Evolutionary conservation across 176 grass and related monocot species (phyloP).

Genomic region (Triticum monococcum): DNA sequence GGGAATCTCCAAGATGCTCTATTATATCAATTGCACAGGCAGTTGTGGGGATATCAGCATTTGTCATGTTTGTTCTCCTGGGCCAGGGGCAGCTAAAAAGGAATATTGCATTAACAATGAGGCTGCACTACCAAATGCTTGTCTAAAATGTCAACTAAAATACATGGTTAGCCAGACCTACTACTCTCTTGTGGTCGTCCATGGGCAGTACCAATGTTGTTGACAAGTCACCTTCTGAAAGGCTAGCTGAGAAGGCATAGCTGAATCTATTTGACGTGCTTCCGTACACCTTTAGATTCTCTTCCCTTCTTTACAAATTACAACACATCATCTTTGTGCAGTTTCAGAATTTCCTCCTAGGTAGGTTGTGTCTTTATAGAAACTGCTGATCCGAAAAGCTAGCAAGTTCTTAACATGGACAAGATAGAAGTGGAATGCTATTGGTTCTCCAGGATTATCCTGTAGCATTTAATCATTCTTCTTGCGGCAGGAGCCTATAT

Average conservation of each 20-base stretch:
- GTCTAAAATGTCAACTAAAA: not conserved
- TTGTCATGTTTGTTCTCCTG: not conserved
- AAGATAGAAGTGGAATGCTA: not conserved
- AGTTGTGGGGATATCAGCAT: not conserved
- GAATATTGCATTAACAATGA: not conserved
- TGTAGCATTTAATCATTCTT: not conserved
- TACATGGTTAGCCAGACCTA: not conserved
- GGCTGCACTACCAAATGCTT: not conserved
- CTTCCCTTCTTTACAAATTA: not conserved
- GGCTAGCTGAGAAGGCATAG: not conserved
- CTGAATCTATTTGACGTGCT: not conserved
- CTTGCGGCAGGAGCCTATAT: not conserved
- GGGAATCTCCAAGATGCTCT: not conserved
- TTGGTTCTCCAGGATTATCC: not conserved
- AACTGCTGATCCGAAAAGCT: not conserved
- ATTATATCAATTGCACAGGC: not conserved
- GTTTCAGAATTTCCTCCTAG: not conserved
- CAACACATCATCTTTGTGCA: not conserved
- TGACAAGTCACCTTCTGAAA: not conserved
- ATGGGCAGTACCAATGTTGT: not conserved
- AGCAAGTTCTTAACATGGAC: not conserved
- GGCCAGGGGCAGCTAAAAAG: not conserved
- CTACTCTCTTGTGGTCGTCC: not conserved
- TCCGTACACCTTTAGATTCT: not conserved
- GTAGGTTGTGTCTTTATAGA: not conserved